Evolutionary conservation across 2,329 filamentous ascomycete species (phyloP).

Genomic region (Colletotrichum sp.): DNA sequence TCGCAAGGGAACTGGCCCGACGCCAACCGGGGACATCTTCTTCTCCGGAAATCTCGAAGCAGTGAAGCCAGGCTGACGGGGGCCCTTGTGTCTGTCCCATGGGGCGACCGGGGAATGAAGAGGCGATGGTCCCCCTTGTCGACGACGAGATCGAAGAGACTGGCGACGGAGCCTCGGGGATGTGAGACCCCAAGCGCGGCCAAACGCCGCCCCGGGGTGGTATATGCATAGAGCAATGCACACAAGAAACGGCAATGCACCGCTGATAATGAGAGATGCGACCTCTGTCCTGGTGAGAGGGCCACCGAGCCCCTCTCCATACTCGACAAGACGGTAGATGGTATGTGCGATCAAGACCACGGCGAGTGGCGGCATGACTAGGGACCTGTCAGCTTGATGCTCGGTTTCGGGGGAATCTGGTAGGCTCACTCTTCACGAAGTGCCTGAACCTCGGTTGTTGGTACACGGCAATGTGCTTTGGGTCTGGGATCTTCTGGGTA

Average conservation of each 20-base stretch:
- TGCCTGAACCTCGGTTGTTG: slow-evolving; percentile 45
- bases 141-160: not conserved
- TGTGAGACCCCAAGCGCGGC: slow-evolving; percentile 43
- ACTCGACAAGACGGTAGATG: slow-evolving; percentile 44
- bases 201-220: slow-evolving; percentile 45
- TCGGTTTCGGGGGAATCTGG: not conserved
- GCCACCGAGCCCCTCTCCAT: slow-evolving; percentile 38
- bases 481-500: slow-evolving; percentile 43
- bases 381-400: not conserved
- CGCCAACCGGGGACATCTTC: slow-evolving; percentile 14
- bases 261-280: slow-evolving; percentile 44
- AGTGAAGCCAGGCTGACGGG: slow-evolving; percentile 15
- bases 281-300: slow-evolving; percentile 42
- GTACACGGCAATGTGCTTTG: slow-evolving; percentile 44
- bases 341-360: slow-evolving; percentile 45
- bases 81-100: slow-evolving; percentile 17
- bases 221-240: slow-evolving; percentile 38
- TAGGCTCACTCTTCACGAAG: slow-evolving; percentile 48
- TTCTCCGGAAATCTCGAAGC: slow-evolving; percentile 10
- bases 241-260: slow-evolving; percentile 42
- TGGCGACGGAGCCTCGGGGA: slow-evolving; percentile 30
- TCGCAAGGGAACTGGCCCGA: slow-evolving; percentile 8
- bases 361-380: slow-evolving; percentile 42
- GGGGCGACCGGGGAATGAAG: slow-evolving; percentile 11
- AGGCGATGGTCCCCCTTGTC: not conserved